Percentiles rank a stretch among this genome's conserved stretches.
phyloP scores from a whole-genome alignment of 2,329 filamentous ascomycete genomes.

The Emydomyces testavorans region DNA sequence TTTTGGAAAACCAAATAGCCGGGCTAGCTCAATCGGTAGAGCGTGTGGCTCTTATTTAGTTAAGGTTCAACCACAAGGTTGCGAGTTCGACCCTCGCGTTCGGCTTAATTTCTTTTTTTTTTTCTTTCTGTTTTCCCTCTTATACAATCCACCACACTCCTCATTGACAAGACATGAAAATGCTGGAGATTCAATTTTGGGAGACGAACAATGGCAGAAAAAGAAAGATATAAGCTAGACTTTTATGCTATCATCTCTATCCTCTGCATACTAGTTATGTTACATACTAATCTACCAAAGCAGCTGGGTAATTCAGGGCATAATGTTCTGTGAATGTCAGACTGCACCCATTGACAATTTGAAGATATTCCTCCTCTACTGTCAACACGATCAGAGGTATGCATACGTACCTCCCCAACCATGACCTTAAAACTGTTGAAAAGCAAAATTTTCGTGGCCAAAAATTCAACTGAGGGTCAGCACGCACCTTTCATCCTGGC shows the following conservation, averaged over 20 bases:
- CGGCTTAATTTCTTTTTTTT: slow-evolving; percentile 22
- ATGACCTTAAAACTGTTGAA: not conserved
- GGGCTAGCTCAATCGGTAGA: slow-evolving; percentile 44
- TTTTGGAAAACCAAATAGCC: too few species aligned
- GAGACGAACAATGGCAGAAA: too few species aligned
- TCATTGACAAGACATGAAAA: too few species aligned
- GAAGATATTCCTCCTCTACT: not conserved
- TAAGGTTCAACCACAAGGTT: slow-evolving; percentile 24
- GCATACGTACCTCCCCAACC: slow-evolving; percentile 4
- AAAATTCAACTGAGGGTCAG: not conserved
- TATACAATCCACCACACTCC: too few species aligned
- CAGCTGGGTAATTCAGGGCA: not conserved
- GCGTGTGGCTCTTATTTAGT: slow-evolving; percentile 41
- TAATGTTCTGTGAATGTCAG: not conserved
- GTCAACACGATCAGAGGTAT: not conserved
- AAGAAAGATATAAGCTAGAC: too few species aligned
- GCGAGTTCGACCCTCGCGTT: slow-evolving; percentile 35
- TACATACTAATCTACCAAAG: too few species aligned
- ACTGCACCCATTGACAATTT: not conserved
- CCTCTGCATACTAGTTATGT: too few species aligned
- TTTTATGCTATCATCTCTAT: too few species aligned
- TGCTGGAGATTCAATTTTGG: too few species aligned
- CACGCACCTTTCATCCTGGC: not conserved
- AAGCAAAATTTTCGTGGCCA: slow-evolving; percentile 1
- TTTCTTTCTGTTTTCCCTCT: too few species aligned